Evolutionary conservation across 352 stramenopile genomes (phyloP), one percentile per base, ranked within the genome.

Genomic region (Phytophthora chlamydospora): DNA sequence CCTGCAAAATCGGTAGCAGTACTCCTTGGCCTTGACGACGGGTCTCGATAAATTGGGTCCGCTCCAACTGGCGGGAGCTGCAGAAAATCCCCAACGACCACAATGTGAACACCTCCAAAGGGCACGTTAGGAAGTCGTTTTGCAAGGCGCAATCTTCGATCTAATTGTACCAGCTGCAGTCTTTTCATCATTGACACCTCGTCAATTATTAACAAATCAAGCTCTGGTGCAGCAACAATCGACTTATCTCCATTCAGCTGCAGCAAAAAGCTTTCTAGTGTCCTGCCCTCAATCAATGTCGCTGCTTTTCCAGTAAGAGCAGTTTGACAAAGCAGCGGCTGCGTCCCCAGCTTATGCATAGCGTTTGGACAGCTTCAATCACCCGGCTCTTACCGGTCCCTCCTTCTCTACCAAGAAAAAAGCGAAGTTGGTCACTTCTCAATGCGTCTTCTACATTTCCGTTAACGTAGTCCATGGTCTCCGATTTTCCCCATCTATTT

Each of bases 141-240:
- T 14, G 34, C 47, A 35, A 38, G 29, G 8, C 47, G 6, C 21
- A 55, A 21, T 10, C 17, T 6, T 44, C 29, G 32, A 17, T 55
- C 34, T 8, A 55, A 13, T 13, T 55, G 16, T 27, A 11, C 33
- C 6, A 55, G 19, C 19, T 55, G 33, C 14, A 10, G 27, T 14
- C 16, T 38, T 36, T 34, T 45, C 34, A 44, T 55, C 34, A 55
- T 44, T 11, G 47, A 55, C 17, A 44, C 19, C 33, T 54, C 46
- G 19, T 43, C 46, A 19, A 44, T 19, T 9, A 42, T 17, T 10
- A 42, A 21, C 36, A 42, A 42, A 16, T 19, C 36, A 16, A 42
- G 36, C 6, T 42, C 14, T 2, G 36, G 1, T 42, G 19, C 36
- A 21, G 10, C 36, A 24, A 17, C 36, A 17, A 12, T 12, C 19